Base-by-base conservation (phyloP, 2,329 filamentous ascomycete genomes). In the Microdochium trichocladiopsis region DNA sequence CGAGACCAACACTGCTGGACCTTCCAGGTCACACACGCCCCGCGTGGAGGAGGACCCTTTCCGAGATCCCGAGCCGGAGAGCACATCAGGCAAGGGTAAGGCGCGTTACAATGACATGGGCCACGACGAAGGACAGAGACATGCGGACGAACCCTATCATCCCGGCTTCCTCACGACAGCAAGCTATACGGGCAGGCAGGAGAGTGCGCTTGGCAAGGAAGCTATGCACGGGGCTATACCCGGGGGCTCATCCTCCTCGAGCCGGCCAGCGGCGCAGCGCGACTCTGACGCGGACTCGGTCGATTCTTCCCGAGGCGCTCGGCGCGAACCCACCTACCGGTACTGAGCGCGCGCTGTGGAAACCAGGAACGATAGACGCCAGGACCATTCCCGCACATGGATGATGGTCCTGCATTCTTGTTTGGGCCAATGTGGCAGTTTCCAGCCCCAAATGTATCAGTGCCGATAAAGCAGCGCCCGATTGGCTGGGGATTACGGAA, bases 131-230 rank as follows among this genome's bases (percentile, higher is more conserved):
- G 18, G 18, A 12, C 61, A 62, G 3, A 59, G 63, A 16, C 57
- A 67, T 12, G 60, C 62, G 9, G 64, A 59, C 48, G 67, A 69
- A 52, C 66, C 66, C 12, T 69, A 63, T 51, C 66, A 69, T 33
- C 67, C 67, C 2, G 67, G 66, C 4, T 68, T 68, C 50, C 59
- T 59, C 52, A 52, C 58, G 45, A 69, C 66, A 16, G 61, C 61
- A 24, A 69, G 68, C 56, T 71, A 71, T 49, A 43, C 65, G 2
- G 64, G 62, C 45, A 63, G 70, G 33, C 71, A 73, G 57, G 70
- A 73, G 16, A 73, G 71, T 52, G 70, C 70, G 21, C 51, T 69
- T 43, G 69, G 66, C 37, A 72, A 72, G 59, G 60, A 72, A 53
- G 57, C 67, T 9, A 74, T 73, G 72, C 70, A 72, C 48, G 72